Percentiles rank a stretch among this genome's conserved stretches.
Conservation (phyloP, 169 alveolate species). For the Eimeria praecox region DNA sequence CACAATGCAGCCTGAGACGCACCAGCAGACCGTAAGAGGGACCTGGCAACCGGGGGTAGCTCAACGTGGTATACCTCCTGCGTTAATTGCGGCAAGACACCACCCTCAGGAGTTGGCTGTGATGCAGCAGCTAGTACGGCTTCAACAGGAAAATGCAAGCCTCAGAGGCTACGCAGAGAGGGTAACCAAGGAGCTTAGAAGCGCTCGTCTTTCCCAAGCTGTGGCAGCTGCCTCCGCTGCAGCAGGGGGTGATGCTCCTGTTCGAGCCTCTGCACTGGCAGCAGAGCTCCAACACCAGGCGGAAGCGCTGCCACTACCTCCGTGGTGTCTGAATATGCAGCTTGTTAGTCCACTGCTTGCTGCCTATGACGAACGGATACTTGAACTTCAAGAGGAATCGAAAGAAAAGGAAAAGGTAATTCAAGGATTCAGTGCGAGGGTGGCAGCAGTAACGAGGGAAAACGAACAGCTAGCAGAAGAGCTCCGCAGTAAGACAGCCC, state of each 20-base stretch:
- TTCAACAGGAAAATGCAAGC: slow-evolving; percentile 78
- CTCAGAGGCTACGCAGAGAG: slow-evolving; percentile 79
- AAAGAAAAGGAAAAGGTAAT: slow-evolving; percentile 67
- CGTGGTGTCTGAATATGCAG: slow-evolving; percentile 83
- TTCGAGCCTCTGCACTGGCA: slow-evolving; percentile 13
- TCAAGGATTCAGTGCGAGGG: slow-evolving; percentile 55
- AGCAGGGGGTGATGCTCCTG: slow-evolving; percentile 21
- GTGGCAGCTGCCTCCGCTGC: slow-evolving; percentile 64
- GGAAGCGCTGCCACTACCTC: slow-evolving; percentile 76
- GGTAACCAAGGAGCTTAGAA: slow-evolving; percentile 78
- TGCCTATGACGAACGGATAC: slow-evolving; percentile 82
- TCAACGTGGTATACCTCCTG: neutral
- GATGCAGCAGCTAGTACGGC: slow-evolving; percentile 78
- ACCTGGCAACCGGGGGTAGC: neutral
- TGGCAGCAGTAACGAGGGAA: slow-evolving; percentile 69
- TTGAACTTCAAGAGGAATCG: slow-evolving; percentile 70
- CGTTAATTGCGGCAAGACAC: neutral
- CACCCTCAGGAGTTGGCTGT: slow-evolving; percentile 68
- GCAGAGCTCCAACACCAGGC: slow-evolving; percentile 65
- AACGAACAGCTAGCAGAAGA: slow-evolving; percentile 80
- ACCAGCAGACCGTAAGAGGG: neutral
- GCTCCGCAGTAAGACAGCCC: slow-evolving; percentile 76
- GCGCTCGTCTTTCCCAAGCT: slow-evolving; percentile 65
- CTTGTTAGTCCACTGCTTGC: slow-evolving; percentile 81
- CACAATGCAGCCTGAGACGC: slow-evolving; percentile 39